phyloP scores from a whole-genome alignment of 371 early-diverging fungal species.

The Apophysomyces sp. region DNA sequence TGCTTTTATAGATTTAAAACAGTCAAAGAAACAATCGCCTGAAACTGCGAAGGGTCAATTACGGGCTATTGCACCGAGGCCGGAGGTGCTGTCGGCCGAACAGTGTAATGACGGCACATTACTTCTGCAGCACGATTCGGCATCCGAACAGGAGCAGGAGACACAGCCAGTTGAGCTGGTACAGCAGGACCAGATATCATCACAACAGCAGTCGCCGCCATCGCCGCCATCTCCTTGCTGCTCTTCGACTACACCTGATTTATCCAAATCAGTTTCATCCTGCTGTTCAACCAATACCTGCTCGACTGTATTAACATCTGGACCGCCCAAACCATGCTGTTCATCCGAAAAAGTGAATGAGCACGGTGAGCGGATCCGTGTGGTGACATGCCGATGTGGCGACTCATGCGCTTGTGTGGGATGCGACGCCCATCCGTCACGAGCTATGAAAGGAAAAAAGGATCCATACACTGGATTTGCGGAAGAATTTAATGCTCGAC shows the following conservation, averaged over 20 bases:
- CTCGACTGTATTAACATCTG: neutral
- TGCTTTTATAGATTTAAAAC: neutral
- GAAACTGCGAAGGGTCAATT: neutral
- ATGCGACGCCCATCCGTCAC: slow-evolving; percentile 50
- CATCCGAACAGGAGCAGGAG: neutral
- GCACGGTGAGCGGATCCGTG: slow-evolving; percentile 28
- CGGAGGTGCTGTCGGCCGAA: neutral
- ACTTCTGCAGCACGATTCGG: neutral
- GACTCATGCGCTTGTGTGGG: slow-evolving; percentile 48
- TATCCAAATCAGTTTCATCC: neutral
- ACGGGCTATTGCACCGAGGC: slow-evolving; percentile 21
- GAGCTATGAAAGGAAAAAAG: slow-evolving; percentile 36
- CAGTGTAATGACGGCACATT: neutral
- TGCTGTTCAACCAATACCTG: neutral
- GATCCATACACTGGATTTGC: slow-evolving; percentile 38
- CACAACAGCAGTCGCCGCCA: neutral
- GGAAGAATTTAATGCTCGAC: slow-evolving; percentile 7
- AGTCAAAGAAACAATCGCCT: neutral
- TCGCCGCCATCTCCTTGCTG: slow-evolving; percentile 4
- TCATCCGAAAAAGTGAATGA: slow-evolving; percentile 26
- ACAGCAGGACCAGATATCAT: neutral
- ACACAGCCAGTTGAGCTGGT: neutral
- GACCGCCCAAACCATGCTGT: slow-evolving; percentile 16
- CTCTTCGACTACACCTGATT: neutral
- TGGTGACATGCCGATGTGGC: slow-evolving; percentile 51